A percentile compares a stretch with the other conserved stretches of the same genome.
phyloP scores from a whole-genome alignment of 345 rosid species.

The Theobroma cacao region DNA sequence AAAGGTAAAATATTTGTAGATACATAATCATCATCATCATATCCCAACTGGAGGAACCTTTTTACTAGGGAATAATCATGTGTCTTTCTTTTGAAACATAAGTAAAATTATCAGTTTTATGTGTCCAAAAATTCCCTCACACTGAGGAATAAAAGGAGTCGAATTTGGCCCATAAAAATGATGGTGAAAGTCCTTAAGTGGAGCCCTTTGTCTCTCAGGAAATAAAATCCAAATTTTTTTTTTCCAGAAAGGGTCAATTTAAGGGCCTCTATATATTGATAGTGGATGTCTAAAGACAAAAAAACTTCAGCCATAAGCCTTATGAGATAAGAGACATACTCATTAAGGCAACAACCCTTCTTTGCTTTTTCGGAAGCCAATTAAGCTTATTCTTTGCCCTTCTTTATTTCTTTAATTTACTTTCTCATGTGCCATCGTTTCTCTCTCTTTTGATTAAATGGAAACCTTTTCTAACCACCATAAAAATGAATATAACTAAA shows the following conservation, averaged over 20 bases:
- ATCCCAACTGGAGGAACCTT: not conserved
- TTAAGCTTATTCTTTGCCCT: not conserved
- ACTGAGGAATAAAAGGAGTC: slow-evolving; percentile 4
- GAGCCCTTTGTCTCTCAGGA: slow-evolving; percentile 17
- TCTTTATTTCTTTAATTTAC: slow-evolving; percentile 7
- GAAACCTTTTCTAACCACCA: slow-evolving; percentile 34
- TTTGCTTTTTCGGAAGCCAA: slow-evolving; percentile 22
- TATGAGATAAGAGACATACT: slow-evolving; percentile 31
- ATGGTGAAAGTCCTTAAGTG: slow-evolving; percentile 9
- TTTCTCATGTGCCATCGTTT: slow-evolving; percentile 18
- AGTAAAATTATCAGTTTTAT: not conserved
- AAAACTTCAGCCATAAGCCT: slow-evolving; percentile 28
- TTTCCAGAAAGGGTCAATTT: slow-evolving; percentile 4
- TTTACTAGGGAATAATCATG: slow-evolving; percentile 8
- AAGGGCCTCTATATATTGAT: not conserved
- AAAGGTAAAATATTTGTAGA: no score
- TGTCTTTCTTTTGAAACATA: slow-evolving; percentile 18
- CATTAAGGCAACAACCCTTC: slow-evolving; percentile 27
- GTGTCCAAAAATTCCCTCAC: slow-evolving; percentile 19
- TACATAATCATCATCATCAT: not conserved
- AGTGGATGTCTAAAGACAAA: not conserved
- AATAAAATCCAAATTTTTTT: not conserved
- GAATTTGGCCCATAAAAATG: slow-evolving; percentile 15
- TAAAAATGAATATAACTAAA: slow-evolving; percentile 17
- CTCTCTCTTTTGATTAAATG: slow-evolving; percentile 14